Conservation (phyloP, 805 yeast genomes). For the Hanseniaspora guilliermondii region DNA sequence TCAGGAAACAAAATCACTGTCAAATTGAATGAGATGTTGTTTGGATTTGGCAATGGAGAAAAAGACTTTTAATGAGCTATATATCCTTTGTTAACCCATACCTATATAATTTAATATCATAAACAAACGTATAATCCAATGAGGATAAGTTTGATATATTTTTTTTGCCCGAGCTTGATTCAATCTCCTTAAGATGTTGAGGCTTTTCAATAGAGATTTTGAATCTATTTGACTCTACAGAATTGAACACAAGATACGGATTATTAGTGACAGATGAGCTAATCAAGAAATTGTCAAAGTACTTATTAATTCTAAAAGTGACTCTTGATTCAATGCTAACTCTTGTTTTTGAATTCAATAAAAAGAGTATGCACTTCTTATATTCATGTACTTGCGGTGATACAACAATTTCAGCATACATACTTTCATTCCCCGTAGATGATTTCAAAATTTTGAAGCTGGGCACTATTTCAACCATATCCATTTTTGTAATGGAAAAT, state of each 20-base stretch:
- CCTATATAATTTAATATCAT: not conserved
- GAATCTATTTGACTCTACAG: not conserved
- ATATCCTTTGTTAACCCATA: not conserved
- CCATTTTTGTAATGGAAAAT: not conserved
- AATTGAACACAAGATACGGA: not conserved
- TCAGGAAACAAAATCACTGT: not conserved
- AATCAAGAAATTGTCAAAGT: not conserved
- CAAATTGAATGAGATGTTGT: slow-evolving; percentile 8
- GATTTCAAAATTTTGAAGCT: not conserved
- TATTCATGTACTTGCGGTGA: not conserved
- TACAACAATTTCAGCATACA: not conserved
- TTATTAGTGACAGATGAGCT: not conserved
- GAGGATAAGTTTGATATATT: not conserved
- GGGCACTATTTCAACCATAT: not conserved
- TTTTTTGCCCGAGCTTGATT: not conserved
- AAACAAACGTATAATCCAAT: not conserved
- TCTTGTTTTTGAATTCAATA: not conserved
- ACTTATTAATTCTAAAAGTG: not conserved
- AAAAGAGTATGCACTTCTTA: not conserved
- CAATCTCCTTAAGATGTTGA: not conserved
- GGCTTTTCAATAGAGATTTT: not conserved
- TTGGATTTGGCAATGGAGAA: slow-evolving; percentile 9
- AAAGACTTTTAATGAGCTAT: not conserved
- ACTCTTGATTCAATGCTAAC: not conserved
- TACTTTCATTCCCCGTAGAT: not conserved